A percentile compares a stretch with the other conserved stretches of the same genome.
phyloP scores from a whole-genome alignment of 2,329 filamentous ascomycete species.

The Cytospora schulzeri region DNA sequence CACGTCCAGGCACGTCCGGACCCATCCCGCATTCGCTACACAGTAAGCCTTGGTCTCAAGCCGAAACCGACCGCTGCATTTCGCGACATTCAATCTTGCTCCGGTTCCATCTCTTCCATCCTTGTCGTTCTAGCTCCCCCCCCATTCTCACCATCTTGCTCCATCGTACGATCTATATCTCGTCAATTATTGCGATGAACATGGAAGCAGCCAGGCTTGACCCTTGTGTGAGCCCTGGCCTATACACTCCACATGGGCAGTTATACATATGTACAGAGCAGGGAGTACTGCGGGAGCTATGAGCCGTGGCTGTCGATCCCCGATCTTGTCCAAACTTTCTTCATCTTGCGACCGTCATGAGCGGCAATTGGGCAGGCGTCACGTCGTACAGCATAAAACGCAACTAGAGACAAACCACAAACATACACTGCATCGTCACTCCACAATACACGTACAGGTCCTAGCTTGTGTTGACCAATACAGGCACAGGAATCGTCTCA shows the following conservation, averaged over 20 bases:
- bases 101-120: neutral
- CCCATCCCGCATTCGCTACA: neutral
- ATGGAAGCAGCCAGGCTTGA: neutral
- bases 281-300: neutral
- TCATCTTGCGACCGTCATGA: neutral
- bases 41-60: neutral
- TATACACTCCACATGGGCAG: neutral
- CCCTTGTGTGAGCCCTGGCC: neutral
- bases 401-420: neutral
- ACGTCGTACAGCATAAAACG: neutral
- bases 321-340: neutral
- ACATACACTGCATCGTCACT: neutral
- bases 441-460: neutral
- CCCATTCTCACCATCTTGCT: neutral
- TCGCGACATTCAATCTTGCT: neutral
- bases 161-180: conserved; percentile 2
- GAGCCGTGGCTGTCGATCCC: neutral
- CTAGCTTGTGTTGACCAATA: neutral
- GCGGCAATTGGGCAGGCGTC: neutral
- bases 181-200: neutral
- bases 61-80: neutral
- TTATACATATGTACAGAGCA: neutral
- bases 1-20: neutral
- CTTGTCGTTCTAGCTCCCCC: neutral
- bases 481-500: neutral